These are phyloP conservation scores for Sugiyamaella castrensis DNA, from an alignment of 1,139 yeast species.

Conservation along the genomic window DNA sequence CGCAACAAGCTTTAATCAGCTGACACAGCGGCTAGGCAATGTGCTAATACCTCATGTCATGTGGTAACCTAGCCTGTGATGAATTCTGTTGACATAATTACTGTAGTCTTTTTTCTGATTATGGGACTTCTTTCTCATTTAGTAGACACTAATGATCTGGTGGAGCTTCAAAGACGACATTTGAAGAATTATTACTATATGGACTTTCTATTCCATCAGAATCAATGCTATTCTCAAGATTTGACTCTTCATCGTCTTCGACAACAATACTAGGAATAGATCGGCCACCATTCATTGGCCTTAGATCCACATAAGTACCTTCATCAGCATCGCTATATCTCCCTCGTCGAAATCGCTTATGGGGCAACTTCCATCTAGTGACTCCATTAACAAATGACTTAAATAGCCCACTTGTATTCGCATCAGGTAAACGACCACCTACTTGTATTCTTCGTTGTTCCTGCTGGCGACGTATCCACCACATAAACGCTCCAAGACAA, in stretches of 20 bases:
- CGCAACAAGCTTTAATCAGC: too few species aligned
- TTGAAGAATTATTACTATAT: constrained; percentile 13
- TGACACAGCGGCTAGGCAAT: too few species aligned
- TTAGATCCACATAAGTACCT: constrained; percentile 16
- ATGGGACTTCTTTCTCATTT: too few species aligned
- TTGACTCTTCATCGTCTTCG: constrained; percentile 19
- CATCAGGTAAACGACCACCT: constrained; percentile 5
- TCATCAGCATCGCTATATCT: background rate
- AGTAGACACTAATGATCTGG: background rate
- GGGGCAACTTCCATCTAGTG: constrained; percentile 30
- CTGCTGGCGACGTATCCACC: constrained; percentile 25
- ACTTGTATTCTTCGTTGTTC: constrained; percentile 5
- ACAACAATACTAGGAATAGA: constrained; percentile 13
- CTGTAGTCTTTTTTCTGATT: background rate
- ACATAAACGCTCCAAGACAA: constrained; percentile 24
- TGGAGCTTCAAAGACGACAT: constrained; percentile 15
- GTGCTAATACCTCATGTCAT: too few species aligned
- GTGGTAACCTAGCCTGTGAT: too few species aligned
- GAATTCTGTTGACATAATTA: too few species aligned
- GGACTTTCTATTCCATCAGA: constrained; percentile 11
- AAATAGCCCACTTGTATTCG: constrained; percentile 14
- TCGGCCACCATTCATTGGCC: constrained; percentile 6
- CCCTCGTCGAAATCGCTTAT: background rate
- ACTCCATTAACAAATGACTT: constrained; percentile 29
- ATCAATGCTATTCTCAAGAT: constrained; percentile 8